These are phyloP conservation scores for Talinum fruticosum DNA, from an alignment of 148 eudicot species.

Conservation along the genomic window DNA sequence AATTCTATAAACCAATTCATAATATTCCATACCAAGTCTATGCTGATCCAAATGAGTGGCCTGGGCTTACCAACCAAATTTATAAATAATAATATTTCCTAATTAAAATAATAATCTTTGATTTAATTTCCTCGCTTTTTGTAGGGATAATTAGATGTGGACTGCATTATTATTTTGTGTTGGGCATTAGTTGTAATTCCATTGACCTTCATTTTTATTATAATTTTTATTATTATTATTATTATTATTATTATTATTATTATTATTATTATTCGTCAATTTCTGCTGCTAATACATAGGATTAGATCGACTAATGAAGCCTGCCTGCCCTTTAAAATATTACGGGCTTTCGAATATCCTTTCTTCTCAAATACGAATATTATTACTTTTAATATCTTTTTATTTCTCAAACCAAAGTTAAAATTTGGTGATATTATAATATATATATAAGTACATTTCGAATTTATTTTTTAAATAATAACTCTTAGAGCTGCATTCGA, in stretches of 20 bases:
- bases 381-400: too few species aligned
- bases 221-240: too few species aligned
- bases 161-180: not conserved
- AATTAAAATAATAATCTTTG: too few species aligned
- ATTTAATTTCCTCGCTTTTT: too few species aligned
- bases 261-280: not conserved
- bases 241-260: too few species aligned
- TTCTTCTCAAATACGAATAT: not conserved
- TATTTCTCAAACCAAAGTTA: too few species aligned
- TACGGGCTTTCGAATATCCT: not conserved
- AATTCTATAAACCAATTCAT: not conserved
- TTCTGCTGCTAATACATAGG: not conserved
- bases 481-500: too few species aligned
- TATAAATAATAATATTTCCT: too few species aligned
- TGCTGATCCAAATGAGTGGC: constrained; percentile 9
- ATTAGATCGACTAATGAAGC: not conserved
- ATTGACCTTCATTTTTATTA: constrained; percentile 1
- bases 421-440: too few species aligned
- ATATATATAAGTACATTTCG: too few species aligned
- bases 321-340: not conserved
- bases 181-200: not conserved
- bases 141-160: not conserved
- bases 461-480: too few species aligned
- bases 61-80: not conserved
- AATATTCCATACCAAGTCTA: constrained; percentile 2